A percentile compares a stretch with the other conserved stretches of the same genome.
Conservation (phyloP, 257 asterid species). For the Solanum medicagineum region DNA sequence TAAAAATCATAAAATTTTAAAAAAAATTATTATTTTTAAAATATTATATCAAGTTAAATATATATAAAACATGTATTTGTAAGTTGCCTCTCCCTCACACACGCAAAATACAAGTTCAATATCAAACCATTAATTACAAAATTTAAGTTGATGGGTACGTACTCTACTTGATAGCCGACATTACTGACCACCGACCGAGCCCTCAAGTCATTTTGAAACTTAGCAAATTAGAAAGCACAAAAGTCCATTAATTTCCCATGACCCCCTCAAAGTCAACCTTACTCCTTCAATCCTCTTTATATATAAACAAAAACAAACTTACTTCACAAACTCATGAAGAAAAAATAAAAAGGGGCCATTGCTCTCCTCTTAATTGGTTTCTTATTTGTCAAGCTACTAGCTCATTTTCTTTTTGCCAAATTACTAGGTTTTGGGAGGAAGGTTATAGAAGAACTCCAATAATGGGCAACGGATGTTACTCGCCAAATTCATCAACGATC, state of each 20-base stretch:
- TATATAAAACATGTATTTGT: neutral
- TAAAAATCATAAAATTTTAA: neutral
- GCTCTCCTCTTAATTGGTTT: neutral
- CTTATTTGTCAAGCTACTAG: neutral
- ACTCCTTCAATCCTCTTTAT: neutral
- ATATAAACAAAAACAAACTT: neutral
- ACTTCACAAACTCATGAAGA: neutral
- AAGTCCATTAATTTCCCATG: neutral
- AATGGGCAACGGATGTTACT: conserved; percentile 2
- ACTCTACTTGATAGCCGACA: conserved; percentile 14
- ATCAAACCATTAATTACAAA: neutral
- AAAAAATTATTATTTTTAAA: too few relatives aligned
- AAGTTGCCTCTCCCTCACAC: neutral
- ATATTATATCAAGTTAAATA: neutral
- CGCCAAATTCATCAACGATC: conserved; percentile 6
- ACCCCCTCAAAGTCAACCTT: conserved; percentile 9
- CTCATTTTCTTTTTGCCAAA: too few relatives aligned
- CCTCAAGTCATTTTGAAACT: neutral
- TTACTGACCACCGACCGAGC: conserved; percentile 38
- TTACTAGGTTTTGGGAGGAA: too few relatives aligned
- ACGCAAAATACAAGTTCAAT: neutral
- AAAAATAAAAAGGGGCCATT: neutral
- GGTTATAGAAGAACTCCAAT: neutral
- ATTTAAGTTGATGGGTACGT: neutral
- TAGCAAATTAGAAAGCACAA: neutral